Base-by-base conservation (phyloP, 208 protist genomes). In the Leishmania major region DNA sequence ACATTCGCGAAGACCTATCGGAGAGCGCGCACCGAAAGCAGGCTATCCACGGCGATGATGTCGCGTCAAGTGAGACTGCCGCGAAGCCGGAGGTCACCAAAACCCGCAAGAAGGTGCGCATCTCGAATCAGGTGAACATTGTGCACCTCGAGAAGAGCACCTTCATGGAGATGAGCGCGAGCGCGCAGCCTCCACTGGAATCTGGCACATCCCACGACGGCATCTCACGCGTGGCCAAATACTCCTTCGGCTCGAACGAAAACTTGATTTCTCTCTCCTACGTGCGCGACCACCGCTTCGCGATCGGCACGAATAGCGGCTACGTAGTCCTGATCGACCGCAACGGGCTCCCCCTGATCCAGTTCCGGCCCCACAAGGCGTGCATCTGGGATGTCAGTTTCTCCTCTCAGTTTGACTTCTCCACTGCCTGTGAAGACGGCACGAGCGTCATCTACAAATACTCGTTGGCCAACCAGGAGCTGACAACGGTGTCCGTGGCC, bases 331-430 rank as follows among this genome's bases (percentile, higher is more conserved):
- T 97, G 67, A 89, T 97, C 66, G 94, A 97, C 82, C 80, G 85
- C 53, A 89, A 97, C 84, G 93, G 92, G 15, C 82, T 97, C 45
- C 94, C 94, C 45, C 88, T 97, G 55, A 97, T 97, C 77, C 94
- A 97, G 76, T 97, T 96, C 80, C 91, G 94, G 40, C 94, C 94
- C 11, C 94, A 96, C 79, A 95, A 95, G 82, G 90, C 90, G n/a
- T 97, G 94, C 87, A 88, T 97, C 71, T 97, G 94, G 93, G 94
- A 97, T 82, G 85, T 97, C 49, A 91, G 90, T 67, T 97, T 97
- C 75, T 84, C 92, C 28, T 93, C 93, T 1, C 85, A 92, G 77
- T 96, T 94, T 57, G 93, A 97, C 88, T 97, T 97, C 83, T 86
- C 94, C 70, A 96, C 94, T 2, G 94, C 94, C 13, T 96, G 89